These are phyloP conservation scores for Diddensiella santjacobensis DNA, from an alignment of 805 yeast species.

Conservation along the genomic window DNA sequence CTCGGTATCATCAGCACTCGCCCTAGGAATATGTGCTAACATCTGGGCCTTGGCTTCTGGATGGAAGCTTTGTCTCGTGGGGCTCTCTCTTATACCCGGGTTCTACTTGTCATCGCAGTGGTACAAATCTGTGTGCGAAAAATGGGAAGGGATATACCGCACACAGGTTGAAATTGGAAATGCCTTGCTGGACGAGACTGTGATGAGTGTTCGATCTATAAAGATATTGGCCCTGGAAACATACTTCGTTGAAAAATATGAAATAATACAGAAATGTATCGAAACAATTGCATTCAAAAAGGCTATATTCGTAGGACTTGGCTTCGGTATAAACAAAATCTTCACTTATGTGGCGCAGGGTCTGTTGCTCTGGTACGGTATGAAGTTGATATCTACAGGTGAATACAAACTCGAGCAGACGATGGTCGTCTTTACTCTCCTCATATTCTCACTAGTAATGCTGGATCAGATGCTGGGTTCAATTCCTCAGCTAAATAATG, in stretches of 20 bases:
- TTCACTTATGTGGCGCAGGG: conserved; percentile 62
- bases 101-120: conserved; percentile 48
- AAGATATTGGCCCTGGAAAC: conserved; percentile 49
- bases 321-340: conserved; percentile 55
- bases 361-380: conserved; percentile 73
- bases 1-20: conserved; percentile 48
- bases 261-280: conserved; percentile 32
- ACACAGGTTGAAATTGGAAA: conserved; percentile 23
- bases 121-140: conserved; percentile 51
- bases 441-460: conserved; percentile 68
- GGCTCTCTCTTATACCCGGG: conserved; percentile 69
- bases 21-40: conserved; percentile 56
- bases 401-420: conserved; percentile 56
- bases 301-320: conserved; percentile 61
- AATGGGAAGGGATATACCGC: conserved; percentile 52
- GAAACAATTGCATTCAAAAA: conserved; percentile 45
- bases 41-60: conserved; percentile 77
- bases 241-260: conserved; percentile 44
- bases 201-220: conserved; percentile 61
- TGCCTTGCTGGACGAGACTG: conserved; percentile 44
- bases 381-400: conserved; percentile 57
- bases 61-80: conserved; percentile 85
- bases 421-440: conserved; percentile 65
- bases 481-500: conserved; percentile 77
- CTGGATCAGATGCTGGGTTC: conserved; percentile 57